Evolutionary conservation across 108 stramenopile genomes (phyloP).

Genomic region (Pelagomonas calceolata): DNA sequence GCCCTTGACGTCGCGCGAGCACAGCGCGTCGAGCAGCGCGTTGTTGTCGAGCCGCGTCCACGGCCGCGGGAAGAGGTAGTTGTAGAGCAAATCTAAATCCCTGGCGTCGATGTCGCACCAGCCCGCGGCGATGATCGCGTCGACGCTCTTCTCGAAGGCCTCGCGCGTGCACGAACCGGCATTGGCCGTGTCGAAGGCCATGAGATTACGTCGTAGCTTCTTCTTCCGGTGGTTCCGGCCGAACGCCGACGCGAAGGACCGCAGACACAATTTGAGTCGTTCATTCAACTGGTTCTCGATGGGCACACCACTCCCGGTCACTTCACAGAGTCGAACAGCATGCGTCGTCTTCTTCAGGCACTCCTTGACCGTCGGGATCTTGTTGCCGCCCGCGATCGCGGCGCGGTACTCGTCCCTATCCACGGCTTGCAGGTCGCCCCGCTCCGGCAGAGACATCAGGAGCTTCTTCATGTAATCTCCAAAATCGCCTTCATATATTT

Average conservation of each 20-base stretch:
- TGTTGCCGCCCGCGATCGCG: constrained; percentile 20
- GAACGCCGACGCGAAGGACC: constrained; percentile 30
- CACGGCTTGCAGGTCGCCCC: background rate
- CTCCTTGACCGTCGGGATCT: constrained; percentile 22
- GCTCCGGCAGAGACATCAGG: background rate
- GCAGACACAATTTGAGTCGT: constrained; percentile 31
- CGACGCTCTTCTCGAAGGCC: constrained; percentile 23
- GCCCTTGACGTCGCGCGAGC: background rate
- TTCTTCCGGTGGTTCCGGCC: constrained; percentile 32
- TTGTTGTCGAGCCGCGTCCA: background rate
- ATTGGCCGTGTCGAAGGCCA: constrained; percentile 33
- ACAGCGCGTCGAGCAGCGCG: background rate
- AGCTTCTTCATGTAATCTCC: constrained; percentile 17
- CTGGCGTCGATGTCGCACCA: constrained; percentile 34
- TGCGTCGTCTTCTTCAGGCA: constrained; percentile 28
- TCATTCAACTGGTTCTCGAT: constrained; percentile 23
- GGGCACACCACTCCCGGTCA: no score
- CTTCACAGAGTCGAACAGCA: background rate
- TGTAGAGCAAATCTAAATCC: constrained; percentile 19
- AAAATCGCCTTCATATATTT: constrained; percentile 27
- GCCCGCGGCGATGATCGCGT: constrained; percentile 30
- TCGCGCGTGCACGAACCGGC: constrained; percentile 13
- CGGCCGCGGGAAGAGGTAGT: constrained; percentile 24
- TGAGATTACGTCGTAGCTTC: constrained; percentile 30
- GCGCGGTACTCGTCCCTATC: constrained; percentile 11